These are phyloP conservation scores for Acacia crassicarpa DNA, from an alignment of 306 rosid genomes.

Conservation along the genomic window DNA sequence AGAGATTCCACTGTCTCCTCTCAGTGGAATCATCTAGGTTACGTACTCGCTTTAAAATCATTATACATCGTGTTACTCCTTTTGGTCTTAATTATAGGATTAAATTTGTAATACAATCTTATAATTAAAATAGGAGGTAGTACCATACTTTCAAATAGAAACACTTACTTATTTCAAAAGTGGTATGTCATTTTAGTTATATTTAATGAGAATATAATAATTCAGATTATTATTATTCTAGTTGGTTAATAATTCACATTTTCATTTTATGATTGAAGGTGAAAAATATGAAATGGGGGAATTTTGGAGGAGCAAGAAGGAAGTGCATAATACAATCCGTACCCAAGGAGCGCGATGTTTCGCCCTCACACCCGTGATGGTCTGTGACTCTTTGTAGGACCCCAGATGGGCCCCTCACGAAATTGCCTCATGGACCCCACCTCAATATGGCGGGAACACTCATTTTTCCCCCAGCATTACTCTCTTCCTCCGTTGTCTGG, in stretches of 20 bases:
- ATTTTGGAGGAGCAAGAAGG: background rate
- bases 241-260: no score
- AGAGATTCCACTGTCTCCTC: conserved; percentile 52
- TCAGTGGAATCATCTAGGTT: conserved; percentile 26
- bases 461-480: background rate
- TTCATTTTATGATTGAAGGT: background rate
- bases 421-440: conserved; percentile 26
- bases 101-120: no score
- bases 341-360: background rate
- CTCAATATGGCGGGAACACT: conserved; percentile 8
- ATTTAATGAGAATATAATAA: no score
- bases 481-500: background rate
- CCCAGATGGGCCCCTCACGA: conserved; percentile 22
- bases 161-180: no score
- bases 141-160: background rate
- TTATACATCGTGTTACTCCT: background rate
- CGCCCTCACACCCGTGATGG: conserved; percentile 23
- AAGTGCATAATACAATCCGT: background rate
- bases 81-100: no score
- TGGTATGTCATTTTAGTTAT: no score
- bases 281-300: background rate
- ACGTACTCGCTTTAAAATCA: conserved; percentile 18
- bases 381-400: background rate
- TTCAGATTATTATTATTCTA: no score
- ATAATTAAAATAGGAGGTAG: no score